Evolutionary conservation across 164 flowering plant species (phyloP).

Genomic region (Santalum album): DNA sequence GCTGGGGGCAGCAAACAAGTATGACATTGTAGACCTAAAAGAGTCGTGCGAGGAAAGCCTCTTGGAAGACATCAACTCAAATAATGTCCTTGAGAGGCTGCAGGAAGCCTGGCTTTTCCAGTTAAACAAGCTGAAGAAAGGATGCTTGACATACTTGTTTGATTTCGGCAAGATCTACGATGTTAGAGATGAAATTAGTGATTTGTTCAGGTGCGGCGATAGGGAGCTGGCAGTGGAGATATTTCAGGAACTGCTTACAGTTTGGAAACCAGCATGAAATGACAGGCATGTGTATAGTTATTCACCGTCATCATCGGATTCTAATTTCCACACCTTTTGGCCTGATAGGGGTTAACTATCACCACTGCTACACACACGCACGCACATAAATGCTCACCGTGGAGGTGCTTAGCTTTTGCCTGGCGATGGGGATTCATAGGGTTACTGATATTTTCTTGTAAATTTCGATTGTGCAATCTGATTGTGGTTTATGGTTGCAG

Average conservation of each 20-base stretch:
- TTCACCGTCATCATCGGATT: too few species aligned
- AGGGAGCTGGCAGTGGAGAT: slow-evolving; percentile 73
- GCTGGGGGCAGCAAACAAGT: slow-evolving; percentile 85
- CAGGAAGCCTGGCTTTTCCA: slow-evolving; percentile 90
- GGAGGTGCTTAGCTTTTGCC: too few species aligned
- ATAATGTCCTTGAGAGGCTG: slow-evolving; percentile 83
- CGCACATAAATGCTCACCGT: too few species aligned
- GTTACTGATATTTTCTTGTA: too few species aligned
- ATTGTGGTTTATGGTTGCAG: too few species aligned
- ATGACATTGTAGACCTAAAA: slow-evolving; percentile 63
- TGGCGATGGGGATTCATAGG: too few species aligned
- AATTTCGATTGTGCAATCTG: too few species aligned
- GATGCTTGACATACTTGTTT: slow-evolving; percentile 68
- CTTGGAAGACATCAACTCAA: slow-evolving; percentile 69
- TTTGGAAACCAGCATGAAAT: slow-evolving; percentile 62
- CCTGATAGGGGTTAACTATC: too few species aligned
- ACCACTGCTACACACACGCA: too few species aligned
- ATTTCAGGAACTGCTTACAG: slow-evolving; percentile 79
- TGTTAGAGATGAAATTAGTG: slow-evolving; percentile 59
- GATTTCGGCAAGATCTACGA: slow-evolving; percentile 90
- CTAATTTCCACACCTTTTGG: too few species aligned
- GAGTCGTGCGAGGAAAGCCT: slow-evolving; percentile 83
- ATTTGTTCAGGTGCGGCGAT: slow-evolving; percentile 67
- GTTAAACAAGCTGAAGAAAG: slow-evolving; percentile 64
- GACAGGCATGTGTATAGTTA: too few species aligned